phyloP scores from a whole-genome alignment of 1,284 basidiomycete species.

The Grifola frondosa region DNA sequence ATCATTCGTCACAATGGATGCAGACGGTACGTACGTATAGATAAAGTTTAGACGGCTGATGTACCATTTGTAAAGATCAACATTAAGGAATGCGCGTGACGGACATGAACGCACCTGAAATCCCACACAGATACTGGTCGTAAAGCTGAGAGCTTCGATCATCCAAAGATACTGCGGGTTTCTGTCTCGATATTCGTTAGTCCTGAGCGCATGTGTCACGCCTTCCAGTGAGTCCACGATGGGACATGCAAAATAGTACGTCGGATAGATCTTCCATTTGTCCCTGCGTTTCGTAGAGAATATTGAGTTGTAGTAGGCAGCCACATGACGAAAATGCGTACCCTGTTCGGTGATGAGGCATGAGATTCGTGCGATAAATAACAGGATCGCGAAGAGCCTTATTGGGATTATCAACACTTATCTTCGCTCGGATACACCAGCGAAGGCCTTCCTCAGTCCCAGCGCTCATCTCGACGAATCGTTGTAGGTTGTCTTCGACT shows the following conservation, averaged over 20 bases:
- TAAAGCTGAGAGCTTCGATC: conserved; percentile 78
- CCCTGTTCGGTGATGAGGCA: conserved; percentile 92
- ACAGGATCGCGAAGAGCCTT: conserved; percentile 98
- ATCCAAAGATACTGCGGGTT: conserved; percentile 98
- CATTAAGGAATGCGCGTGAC: not conserved
- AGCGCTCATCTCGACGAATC: conserved; percentile 86
- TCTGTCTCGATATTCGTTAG: conserved; percentile 97
- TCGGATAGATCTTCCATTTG: conserved; percentile 97
- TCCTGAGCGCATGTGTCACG: conserved; percentile 95
- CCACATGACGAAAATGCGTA: conserved; percentile 35
- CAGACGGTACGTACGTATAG: too few relatives aligned
- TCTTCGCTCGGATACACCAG: conserved; percentile 96
- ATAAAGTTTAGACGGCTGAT: conserved; percentile 91
- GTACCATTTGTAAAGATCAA: not conserved
- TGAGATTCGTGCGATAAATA: conserved; percentile 88
- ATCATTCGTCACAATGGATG: too few relatives aligned
- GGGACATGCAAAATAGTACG: conserved; percentile 97
- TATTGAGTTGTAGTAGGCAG: not conserved
- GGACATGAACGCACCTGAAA: conserved; percentile 61
- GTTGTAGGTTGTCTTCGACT: conserved; percentile 81
- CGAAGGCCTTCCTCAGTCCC: conserved; percentile 80
- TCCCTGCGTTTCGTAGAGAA: conserved; percentile 43
- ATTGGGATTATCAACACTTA: conserved; percentile 91
- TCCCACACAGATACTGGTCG: conserved; percentile 93
- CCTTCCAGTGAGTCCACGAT: conserved; percentile 95